Conservation (phyloP, 768 basidiomycete species). For the Boletales sp. region DNA sequence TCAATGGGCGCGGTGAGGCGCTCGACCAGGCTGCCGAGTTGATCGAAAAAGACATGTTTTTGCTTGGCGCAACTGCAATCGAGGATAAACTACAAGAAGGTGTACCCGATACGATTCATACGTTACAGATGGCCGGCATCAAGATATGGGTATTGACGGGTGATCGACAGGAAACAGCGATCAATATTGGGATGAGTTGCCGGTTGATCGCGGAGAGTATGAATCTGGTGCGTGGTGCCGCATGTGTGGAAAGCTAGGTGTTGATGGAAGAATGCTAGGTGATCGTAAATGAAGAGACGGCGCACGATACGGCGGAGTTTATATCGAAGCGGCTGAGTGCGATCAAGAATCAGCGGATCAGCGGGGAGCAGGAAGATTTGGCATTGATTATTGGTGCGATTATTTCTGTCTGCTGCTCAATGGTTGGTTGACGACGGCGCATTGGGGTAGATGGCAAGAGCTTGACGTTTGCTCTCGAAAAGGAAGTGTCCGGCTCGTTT, state of each 20-base stretch:
- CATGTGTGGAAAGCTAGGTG: neutral
- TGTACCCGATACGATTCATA: conserved; percentile 97
- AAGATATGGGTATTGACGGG: conserved; percentile 99
- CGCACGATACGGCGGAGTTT: conserved; percentile 79
- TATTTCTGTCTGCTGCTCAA: conserved; percentile 6
- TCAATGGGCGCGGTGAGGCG: conserved; percentile 93
- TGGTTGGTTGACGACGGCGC: neutral
- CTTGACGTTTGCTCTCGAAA: conserved; percentile 87
- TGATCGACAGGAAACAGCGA: conserved; percentile 97
- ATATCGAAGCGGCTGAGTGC: conserved; percentile 84
- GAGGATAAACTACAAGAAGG: conserved; percentile 99
- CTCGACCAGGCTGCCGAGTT: conserved; percentile 92
- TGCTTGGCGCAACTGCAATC: conserved; percentile 96
- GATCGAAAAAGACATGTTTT: conserved; percentile 90
- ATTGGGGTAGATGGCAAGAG: conserved; percentile 82
- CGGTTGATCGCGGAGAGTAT: conserved; percentile 96
- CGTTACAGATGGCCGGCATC: conserved; percentile 95
- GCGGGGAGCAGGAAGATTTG: conserved; percentile 91
- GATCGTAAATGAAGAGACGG: conserved; percentile 88
- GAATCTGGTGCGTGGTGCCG: conserved; percentile 68
- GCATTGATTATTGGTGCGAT: conserved; percentile 85
- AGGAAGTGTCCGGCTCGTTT: conserved; percentile 85
- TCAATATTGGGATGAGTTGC: conserved; percentile 98
- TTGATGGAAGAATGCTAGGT: conserved; percentile 47
- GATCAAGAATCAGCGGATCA: conserved; percentile 88